Conservation (phyloP, 257 asterid species). For the Solanum stenotomum region DNA sequence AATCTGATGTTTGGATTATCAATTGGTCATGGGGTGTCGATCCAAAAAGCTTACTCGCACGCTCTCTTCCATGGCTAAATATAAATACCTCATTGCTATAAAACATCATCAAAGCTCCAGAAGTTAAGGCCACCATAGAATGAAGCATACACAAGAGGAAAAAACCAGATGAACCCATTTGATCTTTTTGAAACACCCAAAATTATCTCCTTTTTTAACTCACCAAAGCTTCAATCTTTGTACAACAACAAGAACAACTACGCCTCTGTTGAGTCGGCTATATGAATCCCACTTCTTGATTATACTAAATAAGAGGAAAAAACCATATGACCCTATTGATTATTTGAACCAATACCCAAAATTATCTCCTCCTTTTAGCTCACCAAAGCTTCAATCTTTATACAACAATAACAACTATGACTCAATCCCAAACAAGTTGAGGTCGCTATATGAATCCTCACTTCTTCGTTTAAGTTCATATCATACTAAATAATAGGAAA, state of each 20-base stretch:
- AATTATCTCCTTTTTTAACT: not conserved
- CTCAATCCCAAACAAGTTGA: not conserved
- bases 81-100: conserved; percentile 49
- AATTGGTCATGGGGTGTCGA: conserved; percentile 89
- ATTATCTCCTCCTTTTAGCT: not conserved
- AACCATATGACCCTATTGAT: conserved; percentile 43
- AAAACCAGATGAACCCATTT: conserved; percentile 69
- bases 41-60: conserved; percentile 71
- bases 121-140: conserved; percentile 61
- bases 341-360: not conserved
- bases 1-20: conserved; percentile 76
- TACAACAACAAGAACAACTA: not conserved
- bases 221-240: conserved; percentile 12
- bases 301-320: not conserved
- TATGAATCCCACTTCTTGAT: not conserved
- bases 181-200: not conserved
- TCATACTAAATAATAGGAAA: not conserved
- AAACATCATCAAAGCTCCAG: conserved; percentile 87
- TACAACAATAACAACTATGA: not conserved
- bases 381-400: conserved; percentile 16
- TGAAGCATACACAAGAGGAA: conserved; percentile 65
- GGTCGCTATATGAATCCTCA: not conserved
- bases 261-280: not conserved
- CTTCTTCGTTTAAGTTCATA: not conserved
- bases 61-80: conserved; percentile 83